Evolutionary conservation across 768 basidiomycete species (phyloP).

Genomic region (Suillus weaverae): DNA sequence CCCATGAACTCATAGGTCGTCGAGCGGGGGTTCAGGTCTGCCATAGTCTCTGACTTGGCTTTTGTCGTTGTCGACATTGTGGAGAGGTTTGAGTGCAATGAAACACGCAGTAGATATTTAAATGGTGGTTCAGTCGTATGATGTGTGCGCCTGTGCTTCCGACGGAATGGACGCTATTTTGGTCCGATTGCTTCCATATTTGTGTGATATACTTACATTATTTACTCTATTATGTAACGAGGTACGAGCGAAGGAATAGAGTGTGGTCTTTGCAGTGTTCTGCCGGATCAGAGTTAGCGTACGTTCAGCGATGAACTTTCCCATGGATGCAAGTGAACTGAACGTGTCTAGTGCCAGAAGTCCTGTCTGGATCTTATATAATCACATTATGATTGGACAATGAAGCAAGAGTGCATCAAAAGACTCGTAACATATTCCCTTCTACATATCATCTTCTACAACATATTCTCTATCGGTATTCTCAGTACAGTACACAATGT

Average conservation of each 20-base stretch:
- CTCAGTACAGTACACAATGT: not conserved
- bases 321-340: too few relatives aligned
- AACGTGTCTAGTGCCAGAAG: not conserved
- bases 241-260: too few relatives aligned
- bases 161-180: not conserved
- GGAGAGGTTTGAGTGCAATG: not conserved
- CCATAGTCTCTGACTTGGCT: constrained; percentile 11
- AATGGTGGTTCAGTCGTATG: not conserved
- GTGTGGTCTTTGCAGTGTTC: too few relatives aligned
- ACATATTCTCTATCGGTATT: not conserved
- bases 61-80: constrained; percentile 21
- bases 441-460: not conserved
- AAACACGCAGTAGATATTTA: not conserved
- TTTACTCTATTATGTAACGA: too few relatives aligned
- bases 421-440: not conserved
- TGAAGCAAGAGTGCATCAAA: not conserved
- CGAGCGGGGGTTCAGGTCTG: constrained; percentile 64
- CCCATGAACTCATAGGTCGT: constrained; percentile 80
- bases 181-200: constrained; percentile 6
- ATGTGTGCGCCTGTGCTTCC: not conserved
- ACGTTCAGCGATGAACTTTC: not conserved
- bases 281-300: not conserved
- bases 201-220: not conserved
- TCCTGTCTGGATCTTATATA: not conserved
- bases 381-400: not conserved